Evolutionary conservation across 2,329 filamentous ascomycete species (phyloP), one percentile per base, ranked within the genome.

Genomic region (Amylocarpus encephaloides): DNA sequence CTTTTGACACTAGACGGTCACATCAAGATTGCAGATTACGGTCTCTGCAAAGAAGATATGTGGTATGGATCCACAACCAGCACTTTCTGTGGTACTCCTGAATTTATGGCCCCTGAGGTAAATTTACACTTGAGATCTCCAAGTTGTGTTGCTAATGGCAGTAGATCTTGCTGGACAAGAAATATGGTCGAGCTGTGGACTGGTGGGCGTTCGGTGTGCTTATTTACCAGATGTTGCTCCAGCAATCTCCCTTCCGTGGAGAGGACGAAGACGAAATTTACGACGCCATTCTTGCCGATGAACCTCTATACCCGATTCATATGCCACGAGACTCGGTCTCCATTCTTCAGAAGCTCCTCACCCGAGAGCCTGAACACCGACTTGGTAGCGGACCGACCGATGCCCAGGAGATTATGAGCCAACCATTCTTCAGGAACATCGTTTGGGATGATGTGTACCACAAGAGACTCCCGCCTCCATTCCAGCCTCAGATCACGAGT

Each of bases 161-260:
- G 3, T 40, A 94, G 86, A 98, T 98, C 71, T 74, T 98, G 33
- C 77, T 97, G 50, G 93, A 98, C 68, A 98, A 98, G 76, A 97
- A 96, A 67, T 98, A 98, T 64, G 92, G 91, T 41, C 85, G 93
- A 51, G 89, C 93, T 13, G 93, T 98, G 39, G 93, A 98, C 69
- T 98, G 93, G 93, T 98, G 93, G 93, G 94, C 94, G 6, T 98
- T 98, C 70, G 93, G 93, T 68, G 93, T 98, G 30, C 74, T 98
- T 62, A 98, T 98, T 64, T 98, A 98, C 73, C 93, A 98, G 70
- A 98, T 98, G 94, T 85, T 98, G 50, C 81, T 98, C 43, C 94
- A 98, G 67, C 94, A 98, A 68, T 97, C 92, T 29, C 93, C 93
- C 0, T 98, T 98, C 86, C 86, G 93, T 62, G 93, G 93, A 64